A percentile compares a stretch with the other conserved stretches of the same genome.
Evolutionary conservation across 371 early-diverging fungal species (phyloP).

Genomic region (Mycotypha africana): DNA sequence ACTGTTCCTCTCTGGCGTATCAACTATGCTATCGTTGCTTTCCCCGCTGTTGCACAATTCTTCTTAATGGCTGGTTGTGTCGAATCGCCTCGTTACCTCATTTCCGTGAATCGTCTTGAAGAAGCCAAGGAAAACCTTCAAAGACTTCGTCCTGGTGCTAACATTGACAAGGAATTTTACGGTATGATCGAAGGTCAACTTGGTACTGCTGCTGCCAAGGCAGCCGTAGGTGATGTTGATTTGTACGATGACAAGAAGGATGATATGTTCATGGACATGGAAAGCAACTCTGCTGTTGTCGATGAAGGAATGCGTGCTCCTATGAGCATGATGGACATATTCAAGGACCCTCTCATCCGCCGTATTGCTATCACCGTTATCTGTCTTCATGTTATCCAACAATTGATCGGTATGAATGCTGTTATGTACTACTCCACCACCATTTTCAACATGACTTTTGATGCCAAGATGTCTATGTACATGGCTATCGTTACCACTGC

Average conservation of each 20-base stretch:
- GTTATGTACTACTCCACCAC: conserved; percentile 77
- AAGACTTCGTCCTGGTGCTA: conserved; percentile 45
- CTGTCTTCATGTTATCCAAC: conserved; percentile 56
- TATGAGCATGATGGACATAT: conserved; percentile 34
- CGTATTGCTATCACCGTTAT: conserved; percentile 54
- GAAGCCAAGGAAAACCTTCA: conserved; percentile 51
- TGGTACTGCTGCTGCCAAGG: conserved; percentile 16
- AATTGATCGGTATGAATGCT: conserved; percentile 85
- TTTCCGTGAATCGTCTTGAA: conserved; percentile 48
- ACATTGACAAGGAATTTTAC: conserved; percentile 51
- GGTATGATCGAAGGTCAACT: conserved; percentile 47
- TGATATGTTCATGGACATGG: conserved; percentile 28
- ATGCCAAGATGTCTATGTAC: conserved; percentile 44
- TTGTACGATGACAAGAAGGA: conserved; percentile 1
- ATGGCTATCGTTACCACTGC: conserved; percentile 57
- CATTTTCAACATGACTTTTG: conserved; percentile 44
- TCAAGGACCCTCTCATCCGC: conserved; percentile 37
- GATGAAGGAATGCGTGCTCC: conserved; percentile 3
- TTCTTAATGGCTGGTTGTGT: conserved; percentile 62
- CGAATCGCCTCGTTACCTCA: conserved; percentile 73
- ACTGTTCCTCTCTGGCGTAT: conserved; percentile 65
- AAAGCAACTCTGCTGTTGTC: conserved; percentile 18
- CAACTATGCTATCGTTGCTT: conserved; percentile 56
- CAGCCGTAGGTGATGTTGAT: conserved; percentile 30
- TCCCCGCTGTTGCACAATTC: conserved; percentile 65